phyloP scores from a whole-genome alignment of 495 filamentous ascomycete genomes.

The Aspergillus nidulans region DNA sequence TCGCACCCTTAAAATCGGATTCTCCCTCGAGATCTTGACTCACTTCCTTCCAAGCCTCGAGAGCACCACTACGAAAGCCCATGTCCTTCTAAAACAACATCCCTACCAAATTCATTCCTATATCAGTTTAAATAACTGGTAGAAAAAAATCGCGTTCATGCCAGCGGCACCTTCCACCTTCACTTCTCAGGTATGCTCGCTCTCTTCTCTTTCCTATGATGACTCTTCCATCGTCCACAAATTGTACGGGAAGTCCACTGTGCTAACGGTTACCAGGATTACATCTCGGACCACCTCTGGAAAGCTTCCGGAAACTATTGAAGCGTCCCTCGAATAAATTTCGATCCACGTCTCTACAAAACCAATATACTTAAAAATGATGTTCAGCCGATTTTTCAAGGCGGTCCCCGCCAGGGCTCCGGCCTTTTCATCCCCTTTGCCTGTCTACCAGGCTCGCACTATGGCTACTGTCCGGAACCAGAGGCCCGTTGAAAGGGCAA shows the following conservation, averaged over 20 bases:
- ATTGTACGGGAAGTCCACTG: neutral
- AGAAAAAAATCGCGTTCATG: slow-evolving; percentile 70
- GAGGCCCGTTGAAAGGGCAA: slow-evolving; percentile 72
- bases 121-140: slow-evolving; percentile 34
- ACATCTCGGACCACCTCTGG: slow-evolving; percentile 99
- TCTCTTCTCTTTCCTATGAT: neutral
- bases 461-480: slow-evolving; percentile 64
- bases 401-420: slow-evolving; percentile 49
- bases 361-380: slow-evolving; percentile 46
- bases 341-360: slow-evolving; percentile 1
- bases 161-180: slow-evolving; percentile 88
- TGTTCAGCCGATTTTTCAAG: slow-evolving; percentile 67
- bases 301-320: slow-evolving; percentile 76
- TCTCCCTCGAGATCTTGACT: slow-evolving; percentile 18
- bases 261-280: slow-evolving; percentile 60
- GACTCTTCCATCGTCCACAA: neutral
- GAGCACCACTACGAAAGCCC: slow-evolving; percentile 2
- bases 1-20: slow-evolving; percentile 23
- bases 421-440: slow-evolving; percentile 45
- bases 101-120: neutral
- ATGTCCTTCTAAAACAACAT: slow-evolving; percentile 30
- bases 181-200: slow-evolving; percentile 83
- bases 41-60: slow-evolving; percentile 12
- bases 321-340: slow-evolving; percentile 31
- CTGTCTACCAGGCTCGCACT: slow-evolving; percentile 51